Conservation (phyloP, 163 green algal species). For the Chlamydomonas reinhardtii region DNA sequence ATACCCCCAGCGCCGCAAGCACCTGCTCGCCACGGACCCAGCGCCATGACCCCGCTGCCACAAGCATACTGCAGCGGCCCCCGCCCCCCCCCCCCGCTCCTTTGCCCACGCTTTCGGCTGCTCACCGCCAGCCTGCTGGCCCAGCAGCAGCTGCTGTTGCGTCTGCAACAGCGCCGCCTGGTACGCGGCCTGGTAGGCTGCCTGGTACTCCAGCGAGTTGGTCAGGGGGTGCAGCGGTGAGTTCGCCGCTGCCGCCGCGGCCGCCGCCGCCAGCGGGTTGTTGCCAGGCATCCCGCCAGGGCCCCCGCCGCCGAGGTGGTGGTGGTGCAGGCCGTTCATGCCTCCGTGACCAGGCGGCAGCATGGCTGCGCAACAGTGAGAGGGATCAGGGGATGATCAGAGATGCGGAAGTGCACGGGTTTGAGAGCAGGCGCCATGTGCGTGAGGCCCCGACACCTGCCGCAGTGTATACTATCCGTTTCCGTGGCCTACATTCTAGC, state of each 20-base stretch:
- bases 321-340: constrained; percentile 20
- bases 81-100: background rate
- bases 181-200: constrained; percentile 90
- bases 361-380: constrained; percentile 35
- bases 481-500: constrained; percentile 1
- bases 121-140: constrained; percentile 44
- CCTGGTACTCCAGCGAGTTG: constrained; percentile 81
- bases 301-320: background rate
- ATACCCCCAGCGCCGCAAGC: no score
- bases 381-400: no score
- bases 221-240: constrained; percentile 10
- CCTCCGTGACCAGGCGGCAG: constrained; percentile 4
- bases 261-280: constrained; percentile 22
- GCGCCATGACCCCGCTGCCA: no score
- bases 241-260: constrained; percentile 4
- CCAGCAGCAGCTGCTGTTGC: constrained; percentile 70
- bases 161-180: constrained; percentile 89
- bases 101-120: background rate
- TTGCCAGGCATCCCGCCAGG: background rate
- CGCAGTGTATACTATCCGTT: no score
- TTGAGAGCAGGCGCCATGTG: no score
- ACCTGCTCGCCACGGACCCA: no score
- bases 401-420: no score
- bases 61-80: background rate
- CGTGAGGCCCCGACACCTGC: no score